A percentile compares a stretch with the other conserved stretches of the same genome.
These are phyloP conservation scores for Komagataella pastoris DNA, from an alignment of 805 yeast species.

Conservation along the genomic window DNA sequence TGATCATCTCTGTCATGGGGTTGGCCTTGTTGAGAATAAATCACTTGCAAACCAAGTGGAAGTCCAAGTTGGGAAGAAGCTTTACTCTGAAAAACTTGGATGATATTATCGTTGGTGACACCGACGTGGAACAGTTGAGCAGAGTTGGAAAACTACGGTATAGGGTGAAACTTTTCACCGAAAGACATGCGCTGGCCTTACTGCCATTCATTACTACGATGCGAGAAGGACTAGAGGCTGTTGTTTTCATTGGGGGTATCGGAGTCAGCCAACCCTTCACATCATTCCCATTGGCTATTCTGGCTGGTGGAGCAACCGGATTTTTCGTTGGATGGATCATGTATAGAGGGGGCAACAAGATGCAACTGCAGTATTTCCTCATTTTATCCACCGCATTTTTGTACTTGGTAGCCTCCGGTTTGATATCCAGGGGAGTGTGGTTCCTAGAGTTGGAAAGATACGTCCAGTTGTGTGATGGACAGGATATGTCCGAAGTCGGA, in stretches of 20 bases:
- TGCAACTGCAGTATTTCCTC: constrained; percentile 64
- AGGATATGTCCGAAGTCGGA: constrained; percentile 79
- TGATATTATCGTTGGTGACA: neutral
- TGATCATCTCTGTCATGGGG: constrained; percentile 81
- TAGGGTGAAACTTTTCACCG: constrained; percentile 22
- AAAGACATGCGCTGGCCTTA: constrained; percentile 44
- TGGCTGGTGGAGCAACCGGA: constrained; percentile 48
- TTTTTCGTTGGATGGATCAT: constrained; percentile 48
- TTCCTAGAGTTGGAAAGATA: constrained; percentile 70
- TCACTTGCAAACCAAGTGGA: constrained; percentile 74
- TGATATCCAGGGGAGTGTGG: constrained; percentile 84
- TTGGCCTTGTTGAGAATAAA: constrained; percentile 69
- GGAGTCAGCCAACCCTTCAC: constrained; percentile 49
- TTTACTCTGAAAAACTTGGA: constrained; percentile 8
- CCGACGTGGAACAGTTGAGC: constrained; percentile 3
- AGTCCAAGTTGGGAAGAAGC: constrained; percentile 29
- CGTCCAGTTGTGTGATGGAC: constrained; percentile 63
- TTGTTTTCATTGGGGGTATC: constrained; percentile 72
- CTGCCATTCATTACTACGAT: constrained; percentile 62
- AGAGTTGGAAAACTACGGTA: neutral
- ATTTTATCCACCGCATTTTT: constrained; percentile 68
- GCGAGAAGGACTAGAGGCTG: constrained; percentile 77
- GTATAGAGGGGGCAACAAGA: constrained; percentile 68
- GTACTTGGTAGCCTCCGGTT: constrained; percentile 77
- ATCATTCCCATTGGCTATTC: constrained; percentile 50